These are phyloP conservation scores for Cubamyces lactineus DNA, from an alignment of 768 basidiomycete genomes.

Conservation along the genomic window DNA sequence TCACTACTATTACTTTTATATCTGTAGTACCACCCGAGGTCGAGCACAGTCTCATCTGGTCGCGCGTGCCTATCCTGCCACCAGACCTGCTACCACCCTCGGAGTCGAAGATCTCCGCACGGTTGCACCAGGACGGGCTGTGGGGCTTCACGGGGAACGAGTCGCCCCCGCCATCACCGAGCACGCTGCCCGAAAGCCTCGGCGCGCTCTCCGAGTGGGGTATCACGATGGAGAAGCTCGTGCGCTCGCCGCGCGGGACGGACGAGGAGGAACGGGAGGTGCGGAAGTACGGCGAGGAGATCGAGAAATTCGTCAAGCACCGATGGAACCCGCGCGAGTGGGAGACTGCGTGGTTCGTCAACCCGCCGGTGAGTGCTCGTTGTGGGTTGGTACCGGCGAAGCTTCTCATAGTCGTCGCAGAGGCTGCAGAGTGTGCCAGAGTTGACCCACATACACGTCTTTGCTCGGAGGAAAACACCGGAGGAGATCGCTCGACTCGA, in stretches of 20 bases:
- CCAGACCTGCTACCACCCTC: constrained; percentile 48
- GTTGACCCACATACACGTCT: constrained; percentile 86
- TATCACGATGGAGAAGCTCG: constrained; percentile 61
- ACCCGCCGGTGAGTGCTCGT: constrained; percentile 67
- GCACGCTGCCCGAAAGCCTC: constrained; percentile 56
- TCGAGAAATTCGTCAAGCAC: constrained; percentile 62
- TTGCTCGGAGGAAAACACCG: constrained; percentile 59
- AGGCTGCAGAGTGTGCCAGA: constrained; percentile 82
- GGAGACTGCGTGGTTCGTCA: constrained; percentile 94
- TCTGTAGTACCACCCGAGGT: constrained; percentile 64
- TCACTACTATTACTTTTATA: background rate
- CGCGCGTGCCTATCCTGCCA: constrained; percentile 71
- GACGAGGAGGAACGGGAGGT: constrained; percentile 57
- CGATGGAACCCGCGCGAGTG: constrained; percentile 75
- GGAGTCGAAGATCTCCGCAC: constrained; percentile 44
- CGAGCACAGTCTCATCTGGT: constrained; percentile 81
- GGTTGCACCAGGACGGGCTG: constrained; percentile 74
- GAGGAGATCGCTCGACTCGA: constrained; percentile 27
- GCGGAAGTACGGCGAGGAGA: constrained; percentile 54
- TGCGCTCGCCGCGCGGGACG: constrained; percentile 53
- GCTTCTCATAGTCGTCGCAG: constrained; percentile 40
- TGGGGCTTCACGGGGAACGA: constrained; percentile 76
- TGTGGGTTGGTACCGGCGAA: background rate
- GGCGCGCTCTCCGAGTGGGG: constrained; percentile 74
- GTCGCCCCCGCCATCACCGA: constrained; percentile 61